Evolutionary conservation across 306 rosid genomes (phyloP).

Genomic region (Cucurbita ficifolia): DNA sequence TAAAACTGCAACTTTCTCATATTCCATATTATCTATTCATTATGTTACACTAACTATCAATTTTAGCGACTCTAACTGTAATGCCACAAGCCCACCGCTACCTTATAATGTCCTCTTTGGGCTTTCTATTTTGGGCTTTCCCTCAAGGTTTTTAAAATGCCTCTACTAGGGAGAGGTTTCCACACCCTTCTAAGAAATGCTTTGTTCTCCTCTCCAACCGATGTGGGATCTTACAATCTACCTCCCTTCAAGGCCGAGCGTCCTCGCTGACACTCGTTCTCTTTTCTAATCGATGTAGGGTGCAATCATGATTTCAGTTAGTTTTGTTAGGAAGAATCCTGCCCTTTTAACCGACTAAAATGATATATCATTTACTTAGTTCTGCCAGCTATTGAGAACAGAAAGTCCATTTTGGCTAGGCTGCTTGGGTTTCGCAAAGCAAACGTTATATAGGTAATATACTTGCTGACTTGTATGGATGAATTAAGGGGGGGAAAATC

Average conservation of each 20-base stretch:
- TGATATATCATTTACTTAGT: background rate
- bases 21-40: background rate
- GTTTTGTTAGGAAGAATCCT: background rate
- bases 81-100: too few species aligned
- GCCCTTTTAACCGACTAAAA: background rate
- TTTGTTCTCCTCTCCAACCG: too few species aligned
- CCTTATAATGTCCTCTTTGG: too few species aligned
- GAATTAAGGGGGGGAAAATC: background rate
- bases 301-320: background rate
- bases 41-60: background rate
- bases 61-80: background rate
- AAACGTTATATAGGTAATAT: background rate
- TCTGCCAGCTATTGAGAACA: background rate
- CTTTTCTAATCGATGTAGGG: background rate
- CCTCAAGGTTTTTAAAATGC: too few species aligned
- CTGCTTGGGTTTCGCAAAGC: background rate
- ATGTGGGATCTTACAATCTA: too few species aligned
- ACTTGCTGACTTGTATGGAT: background rate
- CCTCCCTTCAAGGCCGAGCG: too few species aligned
- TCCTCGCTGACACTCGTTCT: too few species aligned
- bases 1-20: background rate
- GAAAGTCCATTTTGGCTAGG: background rate
- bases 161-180: too few species aligned
- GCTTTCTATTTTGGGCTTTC: too few species aligned
- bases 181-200: too few species aligned